Base-by-base conservation (phyloP, 2,329 filamentous ascomycete genomes). In the Chaetomiaceae sp. region DNA sequence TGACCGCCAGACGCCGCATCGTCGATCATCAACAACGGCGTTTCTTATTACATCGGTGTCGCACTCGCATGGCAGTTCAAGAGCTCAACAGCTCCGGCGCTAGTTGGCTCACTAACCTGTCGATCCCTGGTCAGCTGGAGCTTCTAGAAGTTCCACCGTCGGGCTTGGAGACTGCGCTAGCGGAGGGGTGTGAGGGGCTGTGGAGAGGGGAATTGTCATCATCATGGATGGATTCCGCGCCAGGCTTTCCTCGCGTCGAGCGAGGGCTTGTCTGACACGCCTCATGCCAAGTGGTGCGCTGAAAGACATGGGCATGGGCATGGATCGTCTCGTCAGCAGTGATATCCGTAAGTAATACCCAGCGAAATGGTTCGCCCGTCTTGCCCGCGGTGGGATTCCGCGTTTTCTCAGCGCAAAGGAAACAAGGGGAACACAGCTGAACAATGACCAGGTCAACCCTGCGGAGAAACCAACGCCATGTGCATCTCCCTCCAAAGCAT, bases 111-210 rank as follows among this genome's bases (percentile, higher is more conserved):
- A 3, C 12, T 7, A 37, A n/a, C n/a, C n/a, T n/a, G n/a, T n/a
- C n/a, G n/a, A n/a, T n/a, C n/a, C 51, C 51, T 20, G 15, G 44
- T 37, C 22, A 12, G 5, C 43, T 4, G 3, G 15, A 19, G 31
- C 45, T 53, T 53, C 45, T 42, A 53, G 51, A 53, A 53, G 22
- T 48, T 48, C 45, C 51, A 43, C 29, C 51, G 12, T 40, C 20
- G 20, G 19, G 8, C 20, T 44, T 34, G 17, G 49, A 31, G 17
- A 19, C 31, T 8, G 23, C 51, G 44, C 51, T 43, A 47, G 42
- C 42, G 34, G 34, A 37, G 34, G 15, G 34, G 34, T 37, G 34
- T 17, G 34, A 4, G n/a, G 8, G 6, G 15, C 31, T 14, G 3
- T 12, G 22, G n/a, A n/a, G n/a, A 27, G 34, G 20, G 43, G 22